Conservation (phyloP, 176 grass and related monocot genomes). For the Eleusine indica region DNA sequence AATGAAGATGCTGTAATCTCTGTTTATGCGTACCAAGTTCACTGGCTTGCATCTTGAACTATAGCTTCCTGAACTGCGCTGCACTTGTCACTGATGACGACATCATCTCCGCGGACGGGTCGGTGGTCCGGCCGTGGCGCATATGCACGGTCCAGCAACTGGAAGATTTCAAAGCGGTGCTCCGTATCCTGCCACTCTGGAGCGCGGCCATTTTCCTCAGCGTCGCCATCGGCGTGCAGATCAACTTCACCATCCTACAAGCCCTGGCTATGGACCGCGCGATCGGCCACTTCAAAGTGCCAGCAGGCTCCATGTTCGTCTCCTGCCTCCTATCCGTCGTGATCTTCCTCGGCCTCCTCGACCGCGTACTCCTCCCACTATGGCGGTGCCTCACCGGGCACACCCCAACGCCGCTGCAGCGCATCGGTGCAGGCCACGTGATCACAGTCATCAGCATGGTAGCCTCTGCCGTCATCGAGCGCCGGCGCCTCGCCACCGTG, state of each 20-base stretch:
- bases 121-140: conserved; percentile 47
- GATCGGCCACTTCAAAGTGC: conserved; percentile 54
- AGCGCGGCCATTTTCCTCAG: conserved; percentile 47
- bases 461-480: conserved; percentile 58
- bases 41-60: background rate
- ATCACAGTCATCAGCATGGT: conserved; percentile 53
- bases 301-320: conserved; percentile 58
- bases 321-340: conserved; percentile 13
- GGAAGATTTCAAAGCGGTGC: conserved; percentile 67
- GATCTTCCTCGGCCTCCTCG: conserved; percentile 52
- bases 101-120: background rate
- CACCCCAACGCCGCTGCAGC: conserved; percentile 58
- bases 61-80: conserved; percentile 71
- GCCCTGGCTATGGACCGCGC: conserved; percentile 80
- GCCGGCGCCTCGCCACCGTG: conserved; percentile 41
- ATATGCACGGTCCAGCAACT: conserved; percentile 74
- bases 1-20: too few species aligned
- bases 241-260: conserved; percentile 65
- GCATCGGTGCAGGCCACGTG: conserved; percentile 57
- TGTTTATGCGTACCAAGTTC: too few species aligned
- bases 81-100: conserved; percentile 67
- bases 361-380: conserved; percentile 64
- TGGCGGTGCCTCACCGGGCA: conserved; percentile 24
- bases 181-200: conserved; percentile 72
- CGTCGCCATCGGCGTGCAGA: conserved; percentile 57